Evolutionary conservation across 345 rosid genomes (phyloP).

Genomic region (Lumnitzera littorea): DNA sequence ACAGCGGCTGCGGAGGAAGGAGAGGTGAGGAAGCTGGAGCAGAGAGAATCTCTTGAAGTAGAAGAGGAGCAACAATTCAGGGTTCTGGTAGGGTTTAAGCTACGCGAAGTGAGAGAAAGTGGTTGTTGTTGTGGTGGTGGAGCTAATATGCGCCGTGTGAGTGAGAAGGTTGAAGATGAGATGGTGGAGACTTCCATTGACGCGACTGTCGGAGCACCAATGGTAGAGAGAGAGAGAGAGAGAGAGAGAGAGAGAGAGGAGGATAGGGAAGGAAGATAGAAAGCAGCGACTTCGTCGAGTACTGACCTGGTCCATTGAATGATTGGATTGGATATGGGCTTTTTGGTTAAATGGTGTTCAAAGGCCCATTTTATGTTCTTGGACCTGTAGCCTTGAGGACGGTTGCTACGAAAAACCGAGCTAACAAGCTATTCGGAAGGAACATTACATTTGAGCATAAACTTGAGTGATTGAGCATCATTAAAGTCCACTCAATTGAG

Average conservation of each 20-base stretch:
- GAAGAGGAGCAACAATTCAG: constrained; percentile 20
- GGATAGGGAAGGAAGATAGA: background rate
- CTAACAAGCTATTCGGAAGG: too few relatives aligned
- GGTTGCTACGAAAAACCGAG: too few relatives aligned
- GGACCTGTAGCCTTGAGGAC: too few relatives aligned
- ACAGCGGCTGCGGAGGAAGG: constrained; percentile 31
- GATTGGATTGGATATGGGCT: background rate
- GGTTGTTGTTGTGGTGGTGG: constrained; percentile 18
- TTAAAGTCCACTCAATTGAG: too few relatives aligned
- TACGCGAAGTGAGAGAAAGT: constrained; percentile 4
- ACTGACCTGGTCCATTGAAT: background rate
- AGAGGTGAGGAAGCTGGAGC: constrained; percentile 23
- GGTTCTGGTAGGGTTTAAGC: background rate
- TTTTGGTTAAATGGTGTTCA: background rate
- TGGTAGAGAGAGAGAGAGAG: background rate
- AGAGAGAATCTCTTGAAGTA: constrained; percentile 37
- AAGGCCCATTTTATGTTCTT: too few relatives aligned
- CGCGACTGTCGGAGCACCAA: background rate
- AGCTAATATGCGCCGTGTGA: constrained; percentile 32
- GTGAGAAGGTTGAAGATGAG: constrained; percentile 30
- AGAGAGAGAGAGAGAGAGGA: background rate
- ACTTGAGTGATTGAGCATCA: too few relatives aligned
- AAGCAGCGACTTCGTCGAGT: constrained; percentile 3
- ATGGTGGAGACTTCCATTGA: constrained; percentile 48
- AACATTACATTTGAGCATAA: too few relatives aligned